Percentiles rank a stretch among this genome's conserved stretches.
Evolutionary conservation across 768 basidiomycete genomes (phyloP).

Genomic region (Trametes sanguinea): DNA sequence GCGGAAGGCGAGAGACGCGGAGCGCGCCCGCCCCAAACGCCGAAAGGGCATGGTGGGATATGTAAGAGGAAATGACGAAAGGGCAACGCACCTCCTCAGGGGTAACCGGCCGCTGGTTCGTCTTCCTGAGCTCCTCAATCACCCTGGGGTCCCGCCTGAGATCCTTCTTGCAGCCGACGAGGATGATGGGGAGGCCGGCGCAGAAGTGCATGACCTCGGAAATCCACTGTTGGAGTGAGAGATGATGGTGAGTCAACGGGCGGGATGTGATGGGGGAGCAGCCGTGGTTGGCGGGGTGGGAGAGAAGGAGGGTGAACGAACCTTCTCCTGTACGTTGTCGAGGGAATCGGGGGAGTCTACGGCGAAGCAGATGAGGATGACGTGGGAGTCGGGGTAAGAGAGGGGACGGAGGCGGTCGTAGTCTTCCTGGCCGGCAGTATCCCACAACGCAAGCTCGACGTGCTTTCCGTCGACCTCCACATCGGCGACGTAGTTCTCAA

Average conservation of each 20-base stretch:
- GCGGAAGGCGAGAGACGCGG: background rate
- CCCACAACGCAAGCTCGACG: conserved; percentile 98
- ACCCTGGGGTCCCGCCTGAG: conserved; percentile 90
- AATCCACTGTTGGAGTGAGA: conserved; percentile 73
- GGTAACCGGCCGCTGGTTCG: conserved; percentile 91
- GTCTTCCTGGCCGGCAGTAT: conserved; percentile 99
- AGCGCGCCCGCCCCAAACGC: conserved; percentile 6
- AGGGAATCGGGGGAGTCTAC: conserved; percentile 97
- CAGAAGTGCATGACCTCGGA: conserved; percentile 99
- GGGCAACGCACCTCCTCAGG: conserved; percentile 74
- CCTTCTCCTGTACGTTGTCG: conserved; percentile 99
- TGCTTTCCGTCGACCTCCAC: conserved; percentile 98
- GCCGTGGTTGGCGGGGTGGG: background rate
- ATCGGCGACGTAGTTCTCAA: conserved; percentile 99
- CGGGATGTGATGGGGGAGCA: background rate
- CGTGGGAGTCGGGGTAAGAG: conserved; percentile 99
- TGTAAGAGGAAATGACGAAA: background rate
- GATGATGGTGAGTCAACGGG: background rate
- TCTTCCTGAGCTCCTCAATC: conserved; percentile 92
- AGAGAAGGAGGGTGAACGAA: conserved; percentile 37
- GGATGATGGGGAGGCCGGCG: conserved; percentile 89
- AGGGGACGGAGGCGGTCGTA: conserved; percentile 98
- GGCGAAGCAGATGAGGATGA: conserved; percentile 99
- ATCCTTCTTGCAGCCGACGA: conserved; percentile 99
- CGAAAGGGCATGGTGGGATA: conserved; percentile 11